These are phyloP conservation scores for Phialophora expanda DNA, from an alignment of 2,329 filamentous ascomycete species.

Conservation along the genomic window DNA sequence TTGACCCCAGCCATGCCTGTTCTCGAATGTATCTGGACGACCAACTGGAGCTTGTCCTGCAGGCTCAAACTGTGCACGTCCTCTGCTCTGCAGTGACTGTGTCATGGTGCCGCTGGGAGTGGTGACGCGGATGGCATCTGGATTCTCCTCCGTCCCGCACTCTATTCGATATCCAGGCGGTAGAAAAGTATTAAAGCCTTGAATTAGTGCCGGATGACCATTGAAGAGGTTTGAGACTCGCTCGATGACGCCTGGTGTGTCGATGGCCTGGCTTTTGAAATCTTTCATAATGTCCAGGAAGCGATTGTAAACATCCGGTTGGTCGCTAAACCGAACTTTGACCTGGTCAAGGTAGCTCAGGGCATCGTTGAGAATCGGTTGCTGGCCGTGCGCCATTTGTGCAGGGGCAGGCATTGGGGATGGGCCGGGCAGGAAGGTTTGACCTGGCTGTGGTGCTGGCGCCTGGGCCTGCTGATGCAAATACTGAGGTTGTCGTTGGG, in stretches of 20 bases:
- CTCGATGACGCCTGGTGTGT: conserved; percentile 96
- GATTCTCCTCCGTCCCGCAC: conserved; percentile 90
- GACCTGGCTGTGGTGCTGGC: conserved; percentile 57
- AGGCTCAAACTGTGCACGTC: conserved; percentile 41
- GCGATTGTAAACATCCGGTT: conserved; percentile 94
- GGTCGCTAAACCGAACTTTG: conserved; percentile 95
- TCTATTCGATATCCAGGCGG: conserved; percentile 96
- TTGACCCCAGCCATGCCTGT: conserved; percentile 37
- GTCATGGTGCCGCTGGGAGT: conserved; percentile 98
- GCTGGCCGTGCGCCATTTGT: conserved; percentile 75
- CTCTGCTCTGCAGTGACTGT: conserved; percentile 71
- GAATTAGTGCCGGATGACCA: conserved; percentile 91
- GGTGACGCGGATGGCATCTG: conserved; percentile 93
- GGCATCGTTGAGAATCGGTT: conserved; percentile 82
- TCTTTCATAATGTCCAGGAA: conserved; percentile 99
- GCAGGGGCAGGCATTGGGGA: conserved; percentile 58
- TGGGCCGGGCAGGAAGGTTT: conserved; percentile 52
- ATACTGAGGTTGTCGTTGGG: conserved; percentile 63
- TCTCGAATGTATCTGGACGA: conserved; percentile 36
- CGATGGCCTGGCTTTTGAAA: conserved; percentile 97
- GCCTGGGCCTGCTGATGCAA: conserved; percentile 63
- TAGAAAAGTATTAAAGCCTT: conserved; percentile 97
- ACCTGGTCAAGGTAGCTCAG: conserved; percentile 97
- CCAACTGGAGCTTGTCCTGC: conserved; percentile 26
- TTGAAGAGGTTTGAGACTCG: conserved; percentile 94